These are phyloP conservation scores for Ceriops zippeliana DNA, from an alignment of 345 rosid genomes.

Conservation along the genomic window DNA sequence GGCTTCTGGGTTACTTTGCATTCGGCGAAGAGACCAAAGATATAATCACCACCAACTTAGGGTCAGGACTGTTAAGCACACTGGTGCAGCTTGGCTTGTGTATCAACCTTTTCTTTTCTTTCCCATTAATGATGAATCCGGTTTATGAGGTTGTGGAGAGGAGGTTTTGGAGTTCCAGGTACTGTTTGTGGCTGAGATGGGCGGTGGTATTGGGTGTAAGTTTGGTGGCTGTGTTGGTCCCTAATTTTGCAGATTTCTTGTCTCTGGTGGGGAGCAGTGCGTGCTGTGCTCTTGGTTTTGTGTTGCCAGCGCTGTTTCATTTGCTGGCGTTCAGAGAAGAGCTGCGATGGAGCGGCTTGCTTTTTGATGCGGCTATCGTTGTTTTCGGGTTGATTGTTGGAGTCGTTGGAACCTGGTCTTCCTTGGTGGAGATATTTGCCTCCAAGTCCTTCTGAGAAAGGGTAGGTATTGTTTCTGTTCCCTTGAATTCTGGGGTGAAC, in stretches of 20 bases:
- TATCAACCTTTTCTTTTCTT: constrained; percentile 59
- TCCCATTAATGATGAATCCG: constrained; percentile 84
- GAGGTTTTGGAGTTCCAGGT: constrained; percentile 43
- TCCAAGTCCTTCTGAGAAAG: constrained; percentile 19
- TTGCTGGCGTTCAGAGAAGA: constrained; percentile 52
- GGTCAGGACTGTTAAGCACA: constrained; percentile 52
- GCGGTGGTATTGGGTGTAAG: constrained; percentile 50
- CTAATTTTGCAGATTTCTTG: constrained; percentile 77
- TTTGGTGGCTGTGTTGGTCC: constrained; percentile 56
- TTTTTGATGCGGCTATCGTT: constrained; percentile 37
- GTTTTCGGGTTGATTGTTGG: constrained; percentile 44
- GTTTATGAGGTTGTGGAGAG: constrained; percentile 69
- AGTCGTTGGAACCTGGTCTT: constrained; percentile 56
- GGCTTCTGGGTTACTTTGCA: constrained; percentile 62
- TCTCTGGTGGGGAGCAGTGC: constrained; percentile 77
- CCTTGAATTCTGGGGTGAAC: neutral
- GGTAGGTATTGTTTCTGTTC: neutral
- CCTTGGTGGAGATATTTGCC: constrained; percentile 49
- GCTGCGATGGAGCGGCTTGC: constrained; percentile 29
- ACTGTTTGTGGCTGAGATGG: constrained; percentile 68
- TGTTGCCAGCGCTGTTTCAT: constrained; percentile 63
- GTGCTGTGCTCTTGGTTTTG: constrained; percentile 59
- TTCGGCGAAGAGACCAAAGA: constrained; percentile 70
- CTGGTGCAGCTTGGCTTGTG: constrained; percentile 60
- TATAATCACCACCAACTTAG: constrained; percentile 65